phyloP scores from a whole-genome alignment of 345 rosid species.

The Dipteronia sinensis region DNA sequence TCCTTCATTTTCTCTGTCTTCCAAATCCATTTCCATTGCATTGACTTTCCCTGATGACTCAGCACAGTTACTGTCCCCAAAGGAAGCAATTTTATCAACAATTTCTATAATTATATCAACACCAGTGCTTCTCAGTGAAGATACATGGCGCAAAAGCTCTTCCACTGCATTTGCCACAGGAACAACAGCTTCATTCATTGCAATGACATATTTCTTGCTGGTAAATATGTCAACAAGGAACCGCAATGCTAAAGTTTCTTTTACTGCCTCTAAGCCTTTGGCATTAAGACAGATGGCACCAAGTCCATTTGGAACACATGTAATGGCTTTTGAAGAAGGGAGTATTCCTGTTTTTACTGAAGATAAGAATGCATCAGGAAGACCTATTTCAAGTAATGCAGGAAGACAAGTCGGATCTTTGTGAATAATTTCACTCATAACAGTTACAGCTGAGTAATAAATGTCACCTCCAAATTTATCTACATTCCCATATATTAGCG shows the following conservation, averaged over 20 bases:
- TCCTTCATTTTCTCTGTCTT: conserved; percentile 53
- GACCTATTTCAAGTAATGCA: conserved; percentile 77
- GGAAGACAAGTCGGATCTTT: conserved; percentile 93
- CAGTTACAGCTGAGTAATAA: conserved; percentile 91
- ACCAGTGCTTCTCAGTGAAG: conserved; percentile 79
- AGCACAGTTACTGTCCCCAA: conserved; percentile 48
- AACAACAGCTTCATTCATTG: conserved; percentile 93
- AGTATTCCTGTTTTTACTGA: conserved; percentile 80
- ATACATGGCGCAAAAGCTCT: conserved; percentile 93
- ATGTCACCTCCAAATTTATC: conserved; percentile 94
- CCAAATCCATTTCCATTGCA: conserved; percentile 92
- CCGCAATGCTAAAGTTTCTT: conserved; percentile 73
- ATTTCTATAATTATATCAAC: conserved; percentile 92
- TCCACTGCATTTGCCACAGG: conserved; percentile 95
- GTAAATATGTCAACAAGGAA: conserved; percentile 87
- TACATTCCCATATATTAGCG: conserved; percentile 67
- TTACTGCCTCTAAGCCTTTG: conserved; percentile 90
- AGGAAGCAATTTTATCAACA: conserved; percentile 70
- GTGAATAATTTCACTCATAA: conserved; percentile 96
- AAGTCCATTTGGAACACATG: conserved; percentile 91
- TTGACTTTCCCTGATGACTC: conserved; percentile 54
- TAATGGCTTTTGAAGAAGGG: conserved; percentile 94
- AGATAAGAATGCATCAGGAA: conserved; percentile 88
- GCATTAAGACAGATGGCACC: conserved; percentile 94
- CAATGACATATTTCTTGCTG: conserved; percentile 79